Conservation (phyloP, 2,329 filamentous ascomycete species). For the Calonectria hawksworthii region DNA sequence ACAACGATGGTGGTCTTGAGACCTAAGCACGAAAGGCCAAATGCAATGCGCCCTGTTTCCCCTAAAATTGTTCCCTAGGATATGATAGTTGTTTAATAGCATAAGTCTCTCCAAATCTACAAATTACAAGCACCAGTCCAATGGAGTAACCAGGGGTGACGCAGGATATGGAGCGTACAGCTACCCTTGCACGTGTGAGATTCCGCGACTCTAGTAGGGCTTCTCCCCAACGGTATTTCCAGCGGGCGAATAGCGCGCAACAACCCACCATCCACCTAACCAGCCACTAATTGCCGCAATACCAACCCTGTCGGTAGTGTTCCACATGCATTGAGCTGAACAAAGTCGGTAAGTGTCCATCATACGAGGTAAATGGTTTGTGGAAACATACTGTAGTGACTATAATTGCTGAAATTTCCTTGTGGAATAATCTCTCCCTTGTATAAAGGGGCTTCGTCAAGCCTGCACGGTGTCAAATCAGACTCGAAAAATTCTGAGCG, state of each 20-base stretch:
- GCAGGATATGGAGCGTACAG: not conserved
- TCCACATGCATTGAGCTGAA: not conserved
- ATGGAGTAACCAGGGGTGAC: not conserved
- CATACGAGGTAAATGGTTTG: not conserved
- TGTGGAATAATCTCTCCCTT: not conserved
- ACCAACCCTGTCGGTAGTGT: not conserved
- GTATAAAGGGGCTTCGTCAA: not conserved
- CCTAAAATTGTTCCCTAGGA: not conserved
- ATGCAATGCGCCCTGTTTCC: not conserved
- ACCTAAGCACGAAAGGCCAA: not conserved
- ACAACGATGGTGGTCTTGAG: not conserved
- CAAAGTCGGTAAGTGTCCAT: not conserved
- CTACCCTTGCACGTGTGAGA: not conserved
- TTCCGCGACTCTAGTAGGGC: not conserved
- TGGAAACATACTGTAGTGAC: not conserved
- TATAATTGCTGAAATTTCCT: not conserved
- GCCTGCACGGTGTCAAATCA: not conserved
- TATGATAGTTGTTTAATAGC: not conserved
- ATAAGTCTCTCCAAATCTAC: not conserved
- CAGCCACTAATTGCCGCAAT: not conserved
- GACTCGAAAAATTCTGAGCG: not conserved
- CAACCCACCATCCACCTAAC: not conserved
- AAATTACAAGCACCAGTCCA: not conserved
- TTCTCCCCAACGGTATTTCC: not conserved
- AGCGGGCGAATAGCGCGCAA: not conserved